Base-by-base conservation (phyloP, 768 basidiomycete genomes). In the Arthromyces matolae region DNA sequence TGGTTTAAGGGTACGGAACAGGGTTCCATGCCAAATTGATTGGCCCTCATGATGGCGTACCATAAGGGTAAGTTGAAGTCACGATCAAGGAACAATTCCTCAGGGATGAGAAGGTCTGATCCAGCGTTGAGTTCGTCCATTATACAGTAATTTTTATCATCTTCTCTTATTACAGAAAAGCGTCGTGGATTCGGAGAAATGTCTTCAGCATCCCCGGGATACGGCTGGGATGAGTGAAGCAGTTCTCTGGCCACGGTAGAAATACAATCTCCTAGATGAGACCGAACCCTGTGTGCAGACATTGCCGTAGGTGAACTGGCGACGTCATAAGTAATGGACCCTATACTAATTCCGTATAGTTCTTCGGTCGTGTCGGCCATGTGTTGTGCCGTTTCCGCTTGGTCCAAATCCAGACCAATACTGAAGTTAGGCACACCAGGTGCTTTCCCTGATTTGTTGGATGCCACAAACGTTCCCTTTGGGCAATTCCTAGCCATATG, bases 1-100 rank as follows among this genome's bases (percentile, higher is more conserved):
- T 45, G 2, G n/a, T 16, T n/a, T 12, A 49, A 28, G 18, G 40
- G 47, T 33, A 49, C 7, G 23, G 22, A 3, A 14, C 42, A 18
- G 6, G 19, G 14, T 2, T 22, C 20, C 9, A 20, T 10, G 3
- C 23, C 31, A 9, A 38, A 20, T 3, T 14, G 8, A 18, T 24
- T 20, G 7, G 22, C 47, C 3, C 20, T 29, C 16, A 9, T 32
- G 7, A 25, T 36, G 3, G 40, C 32, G 23, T 42, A 42, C 39
- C 38, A 49, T 7, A 42, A 32, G 16, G 47, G 39, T 34, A 42
- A 33, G 18, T 49, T 49, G 34, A 49, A 49, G 16, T 23, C 16
- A 4, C 29, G 47, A 25, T 49, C 33, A 42, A 28, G n/a, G 5
- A 49, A 19, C 9, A 23, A 13, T 5, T 39, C 14, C 31, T 33